Evolutionary conservation across 192 early-diverging fungal species (phyloP).

Genomic region (Anaeromyces robustus): DNA sequence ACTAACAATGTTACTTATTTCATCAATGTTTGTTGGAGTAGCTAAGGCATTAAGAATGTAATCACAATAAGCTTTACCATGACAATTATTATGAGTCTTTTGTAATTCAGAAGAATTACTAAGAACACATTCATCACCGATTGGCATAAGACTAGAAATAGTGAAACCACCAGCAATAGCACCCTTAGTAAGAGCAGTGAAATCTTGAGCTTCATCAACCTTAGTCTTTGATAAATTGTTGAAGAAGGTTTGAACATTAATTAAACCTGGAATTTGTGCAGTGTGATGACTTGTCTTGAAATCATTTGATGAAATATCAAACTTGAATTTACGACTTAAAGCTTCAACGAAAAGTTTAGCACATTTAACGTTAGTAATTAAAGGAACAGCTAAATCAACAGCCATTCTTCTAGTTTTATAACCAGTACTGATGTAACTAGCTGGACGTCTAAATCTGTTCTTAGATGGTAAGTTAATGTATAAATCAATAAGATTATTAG

Average conservation of each 20-base stretch:
- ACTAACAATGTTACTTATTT: conserved; percentile 44
- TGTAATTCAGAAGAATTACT: conserved; percentile 27
- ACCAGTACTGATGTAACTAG: conserved; percentile 84
- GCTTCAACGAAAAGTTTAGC: conserved; percentile 98
- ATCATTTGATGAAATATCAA: conserved; percentile 71
- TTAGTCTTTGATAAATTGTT: conserved; percentile 23
- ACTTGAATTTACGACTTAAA: conserved; percentile 52
- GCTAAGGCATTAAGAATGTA: conserved; percentile 17
- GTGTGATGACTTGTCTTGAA: conserved; percentile 80
- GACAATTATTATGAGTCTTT: conserved; percentile 25
- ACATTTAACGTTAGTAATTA: conserved; percentile 99
- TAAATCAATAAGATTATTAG: conserved; percentile 91
- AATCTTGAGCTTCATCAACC: conserved; percentile 22
- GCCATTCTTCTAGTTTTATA: conserved; percentile 94
- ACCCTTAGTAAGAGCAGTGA: conserved; percentile 45
- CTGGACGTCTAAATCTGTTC: conserved; percentile 89
- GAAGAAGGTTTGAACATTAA: conserved; percentile 62
- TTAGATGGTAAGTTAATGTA: conserved; percentile 98
- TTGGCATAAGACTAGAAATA: conserved; percentile 43
- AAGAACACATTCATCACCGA: conserved; percentile 25
- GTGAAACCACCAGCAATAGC: conserved; percentile 81
- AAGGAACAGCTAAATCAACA: conserved; percentile 86
- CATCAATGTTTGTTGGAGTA: conserved; percentile 40
- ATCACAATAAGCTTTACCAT: conserved; percentile 44
- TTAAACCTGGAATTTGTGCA: conserved; percentile 67